Base-by-base conservation (phyloP, 2,329 filamentous ascomycete species). In the Metarhizium brunneum region DNA sequence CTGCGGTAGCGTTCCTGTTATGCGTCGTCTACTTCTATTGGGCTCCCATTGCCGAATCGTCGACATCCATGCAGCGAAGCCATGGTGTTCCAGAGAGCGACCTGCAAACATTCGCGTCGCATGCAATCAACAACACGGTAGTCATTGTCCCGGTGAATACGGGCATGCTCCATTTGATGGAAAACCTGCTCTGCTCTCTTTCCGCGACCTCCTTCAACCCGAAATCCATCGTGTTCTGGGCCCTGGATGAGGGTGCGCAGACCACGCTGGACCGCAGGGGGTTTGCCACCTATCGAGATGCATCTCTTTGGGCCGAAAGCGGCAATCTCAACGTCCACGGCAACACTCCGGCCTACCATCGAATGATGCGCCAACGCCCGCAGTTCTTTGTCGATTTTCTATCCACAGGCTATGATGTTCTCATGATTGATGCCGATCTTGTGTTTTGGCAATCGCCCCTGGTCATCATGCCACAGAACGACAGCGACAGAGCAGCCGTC, bases 111-210 rank as follows among this genome's bases (percentile, higher is more conserved):
- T 53, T 53, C 36, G 42, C 25, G 7, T 29, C 36, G 5, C 52
- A 53, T 29, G 52, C 52, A 6, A 25, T 53, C 29, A 53, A 53
- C 30, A 53, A 53, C 52, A 53, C 52, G 10, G 52, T 53, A 3
- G 52, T 53, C 43, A 38, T 53, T 32, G 52, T 53, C 16, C 52
- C 52, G 13, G 52, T 53, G 18, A 53, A 53, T 18, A 32, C 40
- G 13, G 52, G 52, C 52, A 53, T 53, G 52, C 40, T 53, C 7
- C 43, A 53, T 14, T 25, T 53, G 16, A 25, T 38, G 13, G 43
- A 53, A 20, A 53, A 53, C 30, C 4, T 53, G 52, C 40, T 53
- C 20, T 53, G 52, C 30, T 53, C 52, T n/a, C 43, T 53, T n/a
- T 13, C 38, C 3, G 30, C 29, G 8, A 47, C 42, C 13, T 47